Evolutionary conservation across 2,329 filamentous ascomycete genomes (phyloP).

Genomic region (Xylariaceae sp.): DNA sequence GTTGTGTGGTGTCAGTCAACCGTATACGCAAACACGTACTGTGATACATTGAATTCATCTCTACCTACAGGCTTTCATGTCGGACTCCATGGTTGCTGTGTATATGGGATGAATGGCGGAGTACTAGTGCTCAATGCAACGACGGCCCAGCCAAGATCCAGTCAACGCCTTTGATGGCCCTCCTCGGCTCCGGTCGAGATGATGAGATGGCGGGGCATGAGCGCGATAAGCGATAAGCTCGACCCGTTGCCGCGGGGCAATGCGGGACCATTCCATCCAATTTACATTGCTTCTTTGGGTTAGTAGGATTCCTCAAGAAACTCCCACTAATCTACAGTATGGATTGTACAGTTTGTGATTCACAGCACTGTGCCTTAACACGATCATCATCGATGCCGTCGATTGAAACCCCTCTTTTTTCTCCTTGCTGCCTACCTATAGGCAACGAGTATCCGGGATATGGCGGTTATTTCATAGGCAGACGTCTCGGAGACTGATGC

Average conservation of each 20-base stretch:
- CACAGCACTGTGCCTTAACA: no score
- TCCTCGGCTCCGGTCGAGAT: no score
- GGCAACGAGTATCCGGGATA: no score
- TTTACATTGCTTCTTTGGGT: not conserved
- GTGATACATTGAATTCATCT: no score
- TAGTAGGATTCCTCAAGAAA: not conserved
- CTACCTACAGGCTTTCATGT: slow-evolving; percentile 62
- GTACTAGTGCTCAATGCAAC: not conserved
- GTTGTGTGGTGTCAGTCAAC: not conserved
- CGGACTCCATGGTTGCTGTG: slow-evolving; percentile 14
- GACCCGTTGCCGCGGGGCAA: not conserved
- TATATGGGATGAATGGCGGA: not conserved
- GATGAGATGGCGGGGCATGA: not conserved
- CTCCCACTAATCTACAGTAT: no score
- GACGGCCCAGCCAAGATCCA: not conserved
- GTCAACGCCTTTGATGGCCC: not conserved
- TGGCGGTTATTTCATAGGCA: no score
- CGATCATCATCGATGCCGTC: no score
- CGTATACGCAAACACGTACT: not conserved
- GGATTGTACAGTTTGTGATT: no score
- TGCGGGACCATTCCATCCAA: not conserved
- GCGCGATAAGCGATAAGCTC: not conserved
- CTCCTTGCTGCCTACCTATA: no score
- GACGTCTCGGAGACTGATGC: no score
- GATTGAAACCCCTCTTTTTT: no score